Evolutionary conservation across 2,329 filamentous ascomycete genomes (phyloP), one percentile per base, ranked within the genome.

Genomic region (Apiospora koreana): DNA sequence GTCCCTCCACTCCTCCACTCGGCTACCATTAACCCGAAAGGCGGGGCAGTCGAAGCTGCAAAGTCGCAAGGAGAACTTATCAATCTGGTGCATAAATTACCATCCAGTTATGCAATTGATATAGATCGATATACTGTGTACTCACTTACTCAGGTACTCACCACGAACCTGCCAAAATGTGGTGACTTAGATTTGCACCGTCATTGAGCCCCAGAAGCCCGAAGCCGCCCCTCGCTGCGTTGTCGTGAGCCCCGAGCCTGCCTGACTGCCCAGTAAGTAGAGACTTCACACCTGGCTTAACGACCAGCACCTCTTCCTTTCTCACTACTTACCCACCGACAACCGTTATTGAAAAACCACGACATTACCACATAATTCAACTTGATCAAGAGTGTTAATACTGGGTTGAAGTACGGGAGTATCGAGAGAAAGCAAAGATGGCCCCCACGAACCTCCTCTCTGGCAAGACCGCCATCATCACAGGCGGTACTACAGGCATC

Each of bases 401-500:
- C 35, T 3, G 35, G 35, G 35, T 35, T 35, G 35, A 35, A 35
- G 35, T 35, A 35, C 35, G 35, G 35, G 35, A 35, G 35, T 35
- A 35, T 35, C 35, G 35, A 35, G 35, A 25, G 9, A 14, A 62
- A n/a, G 18, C 12, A 16, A 65, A n/a, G 42, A 87, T 87, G 85
- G 78, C 84, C 6, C 74, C 78, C 62, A 77, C 81, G 23, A 84
- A 84, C 74, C 86, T 96, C 75, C 89, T 97, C 70, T 79, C 83
- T 69, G 89, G 88, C 80, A 97, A 97, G 81, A 92, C 91, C 16
- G 93, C 93, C 81, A 92, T 94, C 79, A 94, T 97, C 77, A 97
- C 94, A 0, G 94, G 94, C 73, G 94, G 93, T 70, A 92, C 92
- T 3, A 97, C 94, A 7, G 94, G 94, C 70, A 97, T 97, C 75